Evolutionary conservation across 2,329 filamentous ascomycete species (phyloP).

Genomic region (Penicillium hordei): DNA sequence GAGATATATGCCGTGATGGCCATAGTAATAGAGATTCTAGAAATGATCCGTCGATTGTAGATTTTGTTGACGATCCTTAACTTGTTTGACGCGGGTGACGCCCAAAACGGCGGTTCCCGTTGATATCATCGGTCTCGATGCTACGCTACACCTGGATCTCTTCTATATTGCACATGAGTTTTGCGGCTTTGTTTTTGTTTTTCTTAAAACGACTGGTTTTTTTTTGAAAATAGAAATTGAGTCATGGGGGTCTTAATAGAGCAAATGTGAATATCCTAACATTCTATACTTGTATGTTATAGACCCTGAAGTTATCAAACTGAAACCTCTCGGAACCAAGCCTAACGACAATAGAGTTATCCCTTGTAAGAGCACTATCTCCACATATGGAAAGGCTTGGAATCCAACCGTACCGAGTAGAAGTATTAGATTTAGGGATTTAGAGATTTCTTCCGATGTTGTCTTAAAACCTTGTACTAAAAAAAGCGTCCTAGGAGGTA

Average conservation of each 20-base stretch:
- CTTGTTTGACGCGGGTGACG: constrained; percentile 1
- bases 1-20: background rate
- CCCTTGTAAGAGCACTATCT: background rate
- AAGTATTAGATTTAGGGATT: background rate
- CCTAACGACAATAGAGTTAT: background rate
- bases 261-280: background rate
- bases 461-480: background rate
- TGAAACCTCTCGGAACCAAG: background rate
- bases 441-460: background rate
- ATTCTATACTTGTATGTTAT: background rate
- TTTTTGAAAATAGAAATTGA: too few relatives aligned
- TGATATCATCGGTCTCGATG: constrained; percentile 12
- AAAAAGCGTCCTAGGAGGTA: too few relatives aligned
- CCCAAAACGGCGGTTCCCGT: background rate
- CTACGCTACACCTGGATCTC: background rate
- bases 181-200: background rate
- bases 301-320: too few relatives aligned
- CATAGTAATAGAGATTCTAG: background rate
- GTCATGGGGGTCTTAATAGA: background rate
- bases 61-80: constrained; percentile 6
- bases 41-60: background rate
- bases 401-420: too few relatives aligned
- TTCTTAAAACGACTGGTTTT: too few relatives aligned
- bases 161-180: background rate
- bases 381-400: too few relatives aligned